Base-by-base conservation (phyloP, 78 protist genomes). In the Polysphondylium violaceum region DNA sequence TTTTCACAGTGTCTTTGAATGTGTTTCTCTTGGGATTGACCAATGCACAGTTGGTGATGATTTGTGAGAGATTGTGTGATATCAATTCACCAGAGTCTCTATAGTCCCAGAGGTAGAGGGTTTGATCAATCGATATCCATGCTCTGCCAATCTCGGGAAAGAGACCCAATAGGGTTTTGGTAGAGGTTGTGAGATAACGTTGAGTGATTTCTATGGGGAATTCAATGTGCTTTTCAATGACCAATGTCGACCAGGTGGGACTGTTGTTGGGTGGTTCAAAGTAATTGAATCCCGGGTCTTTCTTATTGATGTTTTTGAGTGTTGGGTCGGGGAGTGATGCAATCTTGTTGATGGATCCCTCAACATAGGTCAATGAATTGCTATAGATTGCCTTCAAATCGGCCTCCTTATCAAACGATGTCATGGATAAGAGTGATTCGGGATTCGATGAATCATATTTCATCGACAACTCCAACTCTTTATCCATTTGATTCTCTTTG, bases 81-180 rank as follows among this genome's bases (percentile, higher is more conserved):
- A 44, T 81, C 7, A 38, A 41, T 64, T 81, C 77, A 55, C 56
- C 56, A 38, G 56, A 0, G 19, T 83, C 81, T 8, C 38, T 51
- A 72, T 86, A 86, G 33, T 86, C 79, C 92, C 92, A 86, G 31
- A 86, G 92, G 9, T 69, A 86, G 9, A 86, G 71, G 9, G 68
- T 71, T 55, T 86, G 78, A 41, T 86, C 92, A 29, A 86, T 76
- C 14, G 79, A 50, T 9, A 86, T 35, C 92, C 92, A 86, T 5
- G 72, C 79, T 40, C 65, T 44, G 8, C 69, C 71, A 65, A 86
- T 86, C 58, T 86, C 92, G 35, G 92, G 92, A 25, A 71, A 86
- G 23, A 86, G 27, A 27, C 92, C 92, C 1, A 65, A 29, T 0
- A 58, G 29, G 63, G 87, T 55, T 35, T 50, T 50, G 2, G 77